Evolutionary conservation across 202 grass and related monocot species (phyloP), one percentile per base, ranked within the genome.

Genomic region (Hordeum pubiflorum): DNA sequence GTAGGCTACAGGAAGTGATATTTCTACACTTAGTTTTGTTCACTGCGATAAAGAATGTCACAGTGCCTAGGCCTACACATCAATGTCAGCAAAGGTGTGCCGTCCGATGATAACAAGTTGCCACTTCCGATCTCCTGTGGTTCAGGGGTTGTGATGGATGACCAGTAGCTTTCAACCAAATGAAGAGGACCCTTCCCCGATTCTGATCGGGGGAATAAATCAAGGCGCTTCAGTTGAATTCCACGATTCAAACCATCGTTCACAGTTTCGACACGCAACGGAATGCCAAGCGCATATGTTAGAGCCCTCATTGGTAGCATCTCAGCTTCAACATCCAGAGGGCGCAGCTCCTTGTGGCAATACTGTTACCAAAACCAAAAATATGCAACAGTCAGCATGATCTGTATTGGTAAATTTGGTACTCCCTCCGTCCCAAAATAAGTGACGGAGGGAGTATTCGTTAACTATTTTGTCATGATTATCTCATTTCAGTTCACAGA

Each of bases 211-310:
- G 63, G 82, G 29, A 84, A 14, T 40, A 84, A 54, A 70, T 78
- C 65, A n/a, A 7, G 0, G 39, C 37, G 20, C 22, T 59, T 0
- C 6, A 84, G 20, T 71, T 62, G 13, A 61, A 10, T n/a, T 60
- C 55, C 8, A 15, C 9, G 7, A 7, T 0, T 2, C 38, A 6
- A 36, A 14, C 1, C 0, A 3, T 4, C 0, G 1, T 1, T 64
- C 32, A 58, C 64, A 71, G 9, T 1, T 69, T 46, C 74, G 4
- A 84, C 4, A 9, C 31, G 74, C 82, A 84, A 61, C 27, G 63
- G 82, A 6, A 84, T 72, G 15, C 75, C 82, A 54, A 84, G 82
- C 20, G 65, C 82, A 21, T 54, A 36, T 4, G 75, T 78, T 26
- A 84, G 65, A 70, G 55, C 74, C 56, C n/a, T 71, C 3, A 77